Conservation (phyloP, 1,284 basidiomycete species). For the Cutaneotrichosporon sp. region DNA sequence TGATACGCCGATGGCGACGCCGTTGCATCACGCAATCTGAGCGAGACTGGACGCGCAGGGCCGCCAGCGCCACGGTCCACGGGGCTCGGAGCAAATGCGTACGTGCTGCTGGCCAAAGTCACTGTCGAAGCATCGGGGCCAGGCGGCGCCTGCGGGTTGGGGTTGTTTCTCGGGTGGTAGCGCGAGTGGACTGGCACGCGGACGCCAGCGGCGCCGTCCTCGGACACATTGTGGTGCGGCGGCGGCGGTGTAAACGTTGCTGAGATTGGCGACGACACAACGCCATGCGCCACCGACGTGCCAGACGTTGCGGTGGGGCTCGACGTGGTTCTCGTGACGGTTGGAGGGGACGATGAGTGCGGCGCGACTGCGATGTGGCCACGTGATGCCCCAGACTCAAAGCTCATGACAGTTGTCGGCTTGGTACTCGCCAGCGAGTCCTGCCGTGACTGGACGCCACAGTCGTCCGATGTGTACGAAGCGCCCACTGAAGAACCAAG, state of each 20-base stretch:
- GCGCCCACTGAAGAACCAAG: conserved; percentile 12
- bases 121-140: conserved; percentile 85
- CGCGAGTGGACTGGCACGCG: conserved; percentile 74
- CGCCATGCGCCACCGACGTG: neutral
- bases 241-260: conserved; percentile 7
- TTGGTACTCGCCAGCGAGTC: conserved; percentile 66
- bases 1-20: conserved; percentile 8
- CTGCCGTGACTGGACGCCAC: conserved; percentile 35
- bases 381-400: conserved; percentile 64
- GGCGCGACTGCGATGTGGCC: conserved; percentile 68
- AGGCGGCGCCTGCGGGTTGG: conserved; percentile 80
- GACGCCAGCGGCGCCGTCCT: conserved; percentile 2
- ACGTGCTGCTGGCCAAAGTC: conserved; percentile 87
- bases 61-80: conserved; percentile 1
- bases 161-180: conserved; percentile 92
- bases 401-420: conserved; percentile 84
- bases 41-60: conserved; percentile 7
- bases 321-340: conserved; percentile 5
- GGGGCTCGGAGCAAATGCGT: conserved; percentile 58
- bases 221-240: neutral
- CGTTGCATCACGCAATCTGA: conserved; percentile 14
- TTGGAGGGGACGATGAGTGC: neutral
- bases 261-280: conserved; percentile 11
- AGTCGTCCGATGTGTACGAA: conserved; percentile 17
- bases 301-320: conserved; percentile 7